These are phyloP conservation scores for Penicillium mononematosum DNA, from an alignment of 495 filamentous ascomycete genomes.

Conservation along the genomic window DNA sequence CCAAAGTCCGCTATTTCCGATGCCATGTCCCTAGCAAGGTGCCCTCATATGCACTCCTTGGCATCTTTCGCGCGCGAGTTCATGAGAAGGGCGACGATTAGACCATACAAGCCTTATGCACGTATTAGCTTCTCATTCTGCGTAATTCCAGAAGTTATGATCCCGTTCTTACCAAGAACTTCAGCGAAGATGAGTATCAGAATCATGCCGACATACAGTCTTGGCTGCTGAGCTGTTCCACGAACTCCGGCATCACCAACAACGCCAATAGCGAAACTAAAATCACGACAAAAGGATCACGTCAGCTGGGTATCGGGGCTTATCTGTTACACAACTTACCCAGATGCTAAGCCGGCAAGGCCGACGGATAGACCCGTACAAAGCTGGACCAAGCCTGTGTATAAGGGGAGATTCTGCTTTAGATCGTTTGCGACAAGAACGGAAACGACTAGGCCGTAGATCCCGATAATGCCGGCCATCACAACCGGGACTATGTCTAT, in stretches of 20 bases:
- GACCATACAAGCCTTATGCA: conserved; percentile 80
- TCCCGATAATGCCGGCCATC: conserved; percentile 99
- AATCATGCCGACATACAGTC: conserved; percentile 99
- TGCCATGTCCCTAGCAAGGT: too few species aligned
- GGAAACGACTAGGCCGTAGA: conserved; percentile 98
- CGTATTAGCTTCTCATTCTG: too few species aligned
- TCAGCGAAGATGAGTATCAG: conserved; percentile 99
- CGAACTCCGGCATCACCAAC: conserved; percentile 99
- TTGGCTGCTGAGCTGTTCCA: conserved; percentile 94
- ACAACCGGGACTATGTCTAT: conserved; percentile 98
- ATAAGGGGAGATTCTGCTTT: conserved; percentile 77
- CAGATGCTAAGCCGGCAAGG: conserved; percentile 94
- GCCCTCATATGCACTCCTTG: too few species aligned
- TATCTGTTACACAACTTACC: conserved; percentile 47
- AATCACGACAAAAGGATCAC: not conserved
- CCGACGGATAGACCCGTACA: conserved; percentile 96
- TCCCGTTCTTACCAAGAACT: conserved; percentile 74
- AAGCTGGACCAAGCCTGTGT: conserved; percentile 94
- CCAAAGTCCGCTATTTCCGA: too few species aligned
- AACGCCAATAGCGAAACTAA: conserved; percentile 93
- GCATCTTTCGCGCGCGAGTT: conserved; percentile 63
- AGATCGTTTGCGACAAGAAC: conserved; percentile 94
- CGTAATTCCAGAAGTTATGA: too few species aligned
- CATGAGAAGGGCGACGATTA: conserved; percentile 98
- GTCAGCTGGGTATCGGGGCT: not conserved